Base-by-base conservation (phyloP, 306 rosid genomes). In the Vigna angularis region DNA sequence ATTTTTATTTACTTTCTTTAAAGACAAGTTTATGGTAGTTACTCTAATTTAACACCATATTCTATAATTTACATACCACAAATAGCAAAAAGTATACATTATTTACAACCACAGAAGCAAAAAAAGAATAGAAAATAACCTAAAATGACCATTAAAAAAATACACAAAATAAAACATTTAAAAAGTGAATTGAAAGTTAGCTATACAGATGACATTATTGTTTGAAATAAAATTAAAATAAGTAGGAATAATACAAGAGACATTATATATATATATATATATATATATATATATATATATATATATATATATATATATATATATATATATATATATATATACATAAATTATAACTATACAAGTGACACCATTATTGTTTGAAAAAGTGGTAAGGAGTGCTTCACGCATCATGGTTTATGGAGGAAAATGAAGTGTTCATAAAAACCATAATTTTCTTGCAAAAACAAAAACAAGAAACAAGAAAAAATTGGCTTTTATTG, bases 381-480 rank as follows among this genome's bases (percentile, higher is more conserved):
- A 3, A 66, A 66, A 14, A 63, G 36, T 49, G 66, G 67, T 62
- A 42, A 55, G 14, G 24, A 44, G 56, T 76, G 57, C 61, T 42
- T 24, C 48, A 66, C 34, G 17, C 17, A 66, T 47, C 32, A 48
- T 77, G 74, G 34, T 55, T 75, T 10, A 14, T 49, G 57, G 13
- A 26, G 10, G 22, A 78, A 44, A 45, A 57, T 68, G 61, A 45
- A 57, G 62, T 78, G 56, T 9, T 26, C 57, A 53, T 10, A 38
- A 66, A 26, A 45, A 36, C 20, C 50, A 58, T 42, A 12, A 10
- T 28, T 30, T 6, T 16, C 62, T 14, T 9, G 57, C 56, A 40
- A 55, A 32, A 76, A 63, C 70, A 82, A 73, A 24, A 74, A 51
- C 68, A 66, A 77, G 44, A 38, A 66, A 74, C 84, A 34, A 45